Conservation (phyloP, 805 yeast genomes). For the Yamadazyma paraphyllophila region DNA sequence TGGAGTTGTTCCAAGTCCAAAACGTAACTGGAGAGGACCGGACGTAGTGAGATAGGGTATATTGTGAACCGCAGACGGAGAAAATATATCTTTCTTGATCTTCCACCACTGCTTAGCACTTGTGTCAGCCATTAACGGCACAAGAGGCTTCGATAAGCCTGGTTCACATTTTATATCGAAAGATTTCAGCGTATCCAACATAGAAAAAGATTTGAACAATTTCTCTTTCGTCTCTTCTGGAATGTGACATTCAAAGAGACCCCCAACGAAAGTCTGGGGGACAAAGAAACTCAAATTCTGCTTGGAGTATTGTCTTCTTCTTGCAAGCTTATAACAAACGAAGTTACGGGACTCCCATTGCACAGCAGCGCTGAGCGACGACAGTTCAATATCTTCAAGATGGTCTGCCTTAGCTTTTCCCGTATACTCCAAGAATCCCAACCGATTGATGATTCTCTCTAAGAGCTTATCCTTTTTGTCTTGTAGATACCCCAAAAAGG, state of each 20-base stretch:
- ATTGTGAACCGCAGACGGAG: constrained; percentile 36
- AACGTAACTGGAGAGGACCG: constrained; percentile 33
- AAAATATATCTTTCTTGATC: constrained; percentile 16
- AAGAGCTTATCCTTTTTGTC: constrained; percentile 18
- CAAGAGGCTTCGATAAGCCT: constrained; percentile 41
- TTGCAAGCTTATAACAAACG: constrained; percentile 54
- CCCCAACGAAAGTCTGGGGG: constrained; percentile 65
- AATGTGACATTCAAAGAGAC: constrained; percentile 51
- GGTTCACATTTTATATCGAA: constrained; percentile 34
- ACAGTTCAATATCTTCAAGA: constrained; percentile 15
- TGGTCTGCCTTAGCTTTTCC: constrained; percentile 19
- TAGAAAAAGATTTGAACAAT: constrained; percentile 17
- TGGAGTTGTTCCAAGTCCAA: constrained; percentile 28
- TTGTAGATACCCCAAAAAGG: constrained; percentile 6
- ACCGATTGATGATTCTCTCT: constrained; percentile 17
- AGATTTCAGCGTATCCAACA: constrained; percentile 12
- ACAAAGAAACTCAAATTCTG: constrained; percentile 46
- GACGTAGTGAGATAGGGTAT: constrained; percentile 63
- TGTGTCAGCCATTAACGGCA: constrained; percentile 61
- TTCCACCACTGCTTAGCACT: constrained; percentile 47
- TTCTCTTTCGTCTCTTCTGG: constrained; percentile 23
- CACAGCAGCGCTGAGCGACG: constrained; percentile 20
- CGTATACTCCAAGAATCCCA: constrained; percentile 18
- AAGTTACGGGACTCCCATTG: constrained; percentile 26
- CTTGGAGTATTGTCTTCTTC: constrained; percentile 52